Percentiles rank a stretch among this genome's conserved stretches.
Evolutionary conservation across 768 basidiomycete species (phyloP).

Genomic region (Amyloporia xantha): DNA sequence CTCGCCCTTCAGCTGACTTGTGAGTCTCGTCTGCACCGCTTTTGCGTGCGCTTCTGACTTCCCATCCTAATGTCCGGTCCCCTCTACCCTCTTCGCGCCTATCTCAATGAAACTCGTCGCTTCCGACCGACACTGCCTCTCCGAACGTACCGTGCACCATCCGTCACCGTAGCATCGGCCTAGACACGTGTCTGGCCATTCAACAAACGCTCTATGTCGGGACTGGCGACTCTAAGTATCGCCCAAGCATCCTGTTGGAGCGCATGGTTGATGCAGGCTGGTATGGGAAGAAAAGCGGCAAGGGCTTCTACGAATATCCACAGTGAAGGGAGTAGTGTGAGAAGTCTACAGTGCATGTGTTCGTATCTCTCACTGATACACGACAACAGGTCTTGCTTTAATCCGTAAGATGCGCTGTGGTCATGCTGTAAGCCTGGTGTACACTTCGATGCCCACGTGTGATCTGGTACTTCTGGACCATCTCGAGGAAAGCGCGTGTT

Average conservation of each 20-base stretch:
- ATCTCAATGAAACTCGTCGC: neutral
- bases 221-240: constrained; percentile 91
- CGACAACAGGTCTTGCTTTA: neutral
- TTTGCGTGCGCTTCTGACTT: constrained; percentile 4
- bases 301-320: constrained; percentile 88
- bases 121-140: neutral
- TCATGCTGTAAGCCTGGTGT: neutral
- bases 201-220: constrained; percentile 85
- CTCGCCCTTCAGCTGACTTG: constrained; percentile 33
- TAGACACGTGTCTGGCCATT: constrained; percentile 93
- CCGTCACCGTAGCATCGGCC: constrained; percentile 64
- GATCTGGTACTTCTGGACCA: neutral
- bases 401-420: neutral
- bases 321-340: constrained; percentile 2
- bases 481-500: neutral
- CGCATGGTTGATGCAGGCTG: constrained; percentile 97
- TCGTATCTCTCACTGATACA: neutral
- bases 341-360: neutral
- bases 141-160: neutral
- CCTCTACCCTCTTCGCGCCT: neutral
- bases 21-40: constrained; percentile 15
- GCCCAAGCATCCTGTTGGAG: constrained; percentile 83
- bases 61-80: constrained; percentile 3
- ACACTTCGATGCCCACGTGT: neutral
- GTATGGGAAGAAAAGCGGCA: constrained; percentile 89